Base-by-base conservation (phyloP, 805 yeast genomes). In the Saccharomycopsis fodiens region DNA sequence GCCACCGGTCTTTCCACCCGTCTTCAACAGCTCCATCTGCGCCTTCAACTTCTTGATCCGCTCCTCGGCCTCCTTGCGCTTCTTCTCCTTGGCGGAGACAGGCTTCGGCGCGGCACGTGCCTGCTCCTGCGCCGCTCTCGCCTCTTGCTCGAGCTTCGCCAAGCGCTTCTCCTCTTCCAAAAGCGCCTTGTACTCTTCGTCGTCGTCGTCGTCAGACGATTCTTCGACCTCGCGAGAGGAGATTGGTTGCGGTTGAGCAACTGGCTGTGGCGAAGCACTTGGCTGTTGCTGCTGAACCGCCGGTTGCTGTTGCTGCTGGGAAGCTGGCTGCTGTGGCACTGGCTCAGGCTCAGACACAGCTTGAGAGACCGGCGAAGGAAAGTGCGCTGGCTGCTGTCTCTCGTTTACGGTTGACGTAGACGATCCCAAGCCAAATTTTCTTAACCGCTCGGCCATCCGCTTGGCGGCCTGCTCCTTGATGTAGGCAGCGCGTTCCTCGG, bases 391-490 rank as follows among this genome's bases (percentile, higher is more conserved):
- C 37, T 34, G 54, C 25, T 25, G 29, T 5, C 3, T 21, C 35
- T 2, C 22, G 4, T 3, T 34, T 12, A 13, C 36, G 19, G n/a
- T 37, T 16, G 41, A 42, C 12, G 37, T 13, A 47, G 65, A 63
- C 58, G 78, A 67, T 19, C 70, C 64, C 48, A 86, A 74, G 2
- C 95, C 95, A 47, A 87, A 70, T 51, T 80, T 83, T 2, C 94
- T 95, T 56, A 87, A 69, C 55, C 87, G 72, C 56, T 85, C 95
- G 50, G 79, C 80, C 96, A 88, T 87, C 62, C 85, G 75, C 56
- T 80, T 79, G 1, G 74, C 74, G 2, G 86, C 86, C 57, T 85
- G 91, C 15, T 87, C 91, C 60, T 85, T 87, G 44, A 86, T 78
- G 56, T 76, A 74, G n/a, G 85, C 82, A 3, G 93, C 75, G 50